Conservation (phyloP, 257 asterid species). For the Rubia yunnanensis region DNA sequence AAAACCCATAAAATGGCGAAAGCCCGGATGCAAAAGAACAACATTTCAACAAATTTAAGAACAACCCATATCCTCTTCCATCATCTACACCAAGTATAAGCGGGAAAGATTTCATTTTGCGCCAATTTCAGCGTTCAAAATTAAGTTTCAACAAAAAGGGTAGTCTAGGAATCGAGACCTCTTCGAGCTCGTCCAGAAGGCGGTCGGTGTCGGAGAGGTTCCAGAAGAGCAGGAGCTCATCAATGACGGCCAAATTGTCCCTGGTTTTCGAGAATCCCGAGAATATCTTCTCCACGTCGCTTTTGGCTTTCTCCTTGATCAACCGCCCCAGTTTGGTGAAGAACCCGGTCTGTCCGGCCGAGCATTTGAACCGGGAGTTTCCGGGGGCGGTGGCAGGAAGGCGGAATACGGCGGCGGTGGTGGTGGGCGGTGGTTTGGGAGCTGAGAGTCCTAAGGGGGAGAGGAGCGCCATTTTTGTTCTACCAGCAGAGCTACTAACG, state of each 20-base stretch:
- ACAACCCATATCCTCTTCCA: background rate
- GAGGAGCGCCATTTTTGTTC: conserved; percentile 22
- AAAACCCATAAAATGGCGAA: background rate
- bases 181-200: conserved; percentile 84
- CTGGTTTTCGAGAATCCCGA: conserved; percentile 89
- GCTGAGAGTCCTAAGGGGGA: conserved; percentile 21
- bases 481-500: background rate
- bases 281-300: conserved; percentile 76
- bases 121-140: background rate
- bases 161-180: conserved; percentile 30
- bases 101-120: background rate
- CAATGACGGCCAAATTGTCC: conserved; percentile 78
- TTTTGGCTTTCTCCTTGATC: conserved; percentile 88
- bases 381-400: conserved; percentile 12
- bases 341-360: conserved; percentile 73
- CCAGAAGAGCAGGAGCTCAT: conserved; percentile 91
- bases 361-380: conserved; percentile 49
- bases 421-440: conserved; percentile 21
- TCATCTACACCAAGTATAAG: background rate
- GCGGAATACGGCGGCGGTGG: conserved; percentile 28
- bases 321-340: conserved; percentile 82
- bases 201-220: conserved; percentile 90
- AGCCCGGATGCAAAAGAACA: background rate
- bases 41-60: background rate
- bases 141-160: background rate